Conservation (phyloP, 441 rosid species). For the Macaranga tanarius region DNA sequence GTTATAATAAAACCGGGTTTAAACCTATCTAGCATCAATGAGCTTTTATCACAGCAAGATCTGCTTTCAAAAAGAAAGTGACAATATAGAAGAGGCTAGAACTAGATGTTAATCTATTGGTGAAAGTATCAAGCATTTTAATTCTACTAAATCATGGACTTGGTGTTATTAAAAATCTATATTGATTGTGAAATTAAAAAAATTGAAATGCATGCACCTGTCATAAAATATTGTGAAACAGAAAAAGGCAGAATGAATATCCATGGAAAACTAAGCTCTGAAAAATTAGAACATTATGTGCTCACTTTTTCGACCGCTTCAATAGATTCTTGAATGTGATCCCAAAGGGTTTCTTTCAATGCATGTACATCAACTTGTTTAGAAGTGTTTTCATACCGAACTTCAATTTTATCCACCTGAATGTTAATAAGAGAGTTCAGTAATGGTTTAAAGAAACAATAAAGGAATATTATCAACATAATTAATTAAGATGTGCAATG, state of each 20-base stretch:
- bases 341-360: slow-evolving; percentile 79
- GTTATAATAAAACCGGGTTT: too few relatives aligned
- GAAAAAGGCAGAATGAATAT: too few relatives aligned
- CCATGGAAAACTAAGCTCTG: not conserved
- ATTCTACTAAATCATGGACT: not conserved
- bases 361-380: slow-evolving; percentile 85
- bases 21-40: too few relatives aligned
- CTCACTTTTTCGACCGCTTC: slow-evolving; percentile 27
- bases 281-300: not conserved
- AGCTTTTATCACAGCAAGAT: too few relatives aligned
- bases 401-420: slow-evolving; percentile 74
- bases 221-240: not conserved
- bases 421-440: not conserved
- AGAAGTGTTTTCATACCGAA: slow-evolving; percentile 69
- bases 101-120: not conserved
- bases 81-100: too few relatives aligned
- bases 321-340: slow-evolving; percentile 52
- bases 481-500: too few relatives aligned
- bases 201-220: not conserved
- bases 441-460: not conserved
- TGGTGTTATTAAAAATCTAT: not conserved
- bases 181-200: not conserved
- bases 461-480: too few relatives aligned
- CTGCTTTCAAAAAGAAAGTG: too few relatives aligned
- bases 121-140: not conserved